Evolutionary conservation across 2,329 filamentous ascomycete genomes (phyloP).

Genomic region (Dryadomyces quercus-mongolicae): DNA sequence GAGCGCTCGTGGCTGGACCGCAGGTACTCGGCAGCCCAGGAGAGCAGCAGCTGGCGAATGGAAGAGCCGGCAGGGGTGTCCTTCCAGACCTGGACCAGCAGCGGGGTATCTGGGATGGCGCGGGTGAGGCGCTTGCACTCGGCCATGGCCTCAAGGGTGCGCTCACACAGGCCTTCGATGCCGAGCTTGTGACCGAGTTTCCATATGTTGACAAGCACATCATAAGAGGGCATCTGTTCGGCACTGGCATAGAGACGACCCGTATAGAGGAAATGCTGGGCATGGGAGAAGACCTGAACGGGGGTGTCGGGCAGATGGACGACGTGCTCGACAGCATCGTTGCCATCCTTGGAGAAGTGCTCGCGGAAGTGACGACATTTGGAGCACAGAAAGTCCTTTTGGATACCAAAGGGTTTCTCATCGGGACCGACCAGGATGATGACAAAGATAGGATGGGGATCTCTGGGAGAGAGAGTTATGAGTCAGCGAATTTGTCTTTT

Average conservation of each 20-base stretch:
- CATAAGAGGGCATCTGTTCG: constrained; percentile 35
- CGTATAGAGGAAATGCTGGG: constrained; percentile 43
- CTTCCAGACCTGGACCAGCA: constrained; percentile 49
- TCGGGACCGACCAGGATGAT: constrained; percentile 41
- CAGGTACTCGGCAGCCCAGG: constrained; percentile 54
- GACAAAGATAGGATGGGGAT: constrained; percentile 43
- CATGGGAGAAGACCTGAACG: constrained; percentile 39
- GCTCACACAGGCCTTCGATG: constrained; percentile 43
- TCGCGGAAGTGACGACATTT: constrained; percentile 36
- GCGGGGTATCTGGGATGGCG: constrained; percentile 43
- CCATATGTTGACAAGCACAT: constrained; percentile 42
- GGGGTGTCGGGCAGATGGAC: constrained; percentile 36
- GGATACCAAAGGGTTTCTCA: constrained; percentile 42
- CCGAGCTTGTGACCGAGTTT: constrained; percentile 40
- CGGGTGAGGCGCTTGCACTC: constrained; percentile 40
- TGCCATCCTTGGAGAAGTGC: constrained; percentile 26
- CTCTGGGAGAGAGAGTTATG: constrained; percentile 18
- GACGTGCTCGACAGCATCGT: constrained; percentile 33
- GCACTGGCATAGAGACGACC: constrained; percentile 30
- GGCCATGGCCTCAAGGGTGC: constrained; percentile 43
- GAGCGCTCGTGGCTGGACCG: constrained; percentile 40
- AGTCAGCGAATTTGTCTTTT: background rate
- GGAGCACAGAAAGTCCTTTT: constrained; percentile 44
- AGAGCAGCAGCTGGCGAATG: constrained; percentile 44
- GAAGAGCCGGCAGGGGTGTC: constrained; percentile 49